These are phyloP conservation scores for Nicotiana benthamiana DNA, from an alignment of 257 asterid species.

Conservation along the genomic window DNA sequence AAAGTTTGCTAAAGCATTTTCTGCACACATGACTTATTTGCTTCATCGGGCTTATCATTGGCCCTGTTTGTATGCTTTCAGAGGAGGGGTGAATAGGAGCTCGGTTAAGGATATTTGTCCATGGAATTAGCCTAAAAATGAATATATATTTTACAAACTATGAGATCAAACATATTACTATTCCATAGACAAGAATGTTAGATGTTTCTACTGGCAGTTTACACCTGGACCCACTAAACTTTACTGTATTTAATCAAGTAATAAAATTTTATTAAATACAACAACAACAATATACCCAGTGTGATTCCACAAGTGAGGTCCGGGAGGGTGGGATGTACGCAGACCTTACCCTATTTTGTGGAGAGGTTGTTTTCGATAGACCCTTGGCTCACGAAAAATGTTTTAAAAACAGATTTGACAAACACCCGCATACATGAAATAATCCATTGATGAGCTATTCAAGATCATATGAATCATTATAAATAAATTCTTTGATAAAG, in stretches of 20 bases:
- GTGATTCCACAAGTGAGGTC: no score
- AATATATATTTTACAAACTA: not conserved
- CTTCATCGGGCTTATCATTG: not conserved
- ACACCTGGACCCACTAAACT: not conserved
- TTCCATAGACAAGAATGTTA: not conserved
- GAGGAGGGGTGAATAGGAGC: not conserved
- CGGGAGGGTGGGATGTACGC: no score
- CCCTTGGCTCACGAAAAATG: no score
- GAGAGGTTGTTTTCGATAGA: no score
- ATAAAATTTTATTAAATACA: no score
- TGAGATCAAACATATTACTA: not conserved
- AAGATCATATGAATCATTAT: not conserved
- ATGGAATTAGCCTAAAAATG: not conserved
- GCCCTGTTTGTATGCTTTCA: not conserved
- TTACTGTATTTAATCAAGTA: not conserved
- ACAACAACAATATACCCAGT: no score
- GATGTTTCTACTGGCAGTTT: not conserved
- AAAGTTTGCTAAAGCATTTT: not conserved
- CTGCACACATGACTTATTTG: not conserved
- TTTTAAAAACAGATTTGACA: no score
- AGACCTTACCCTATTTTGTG: no score
- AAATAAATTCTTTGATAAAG: not conserved
- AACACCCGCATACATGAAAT: no score
- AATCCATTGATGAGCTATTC: not conserved
- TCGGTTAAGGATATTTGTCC: not conserved